phyloP scores from a whole-genome alignment of 768 basidiomycete species.

The Leccinum aurantiacum region DNA sequence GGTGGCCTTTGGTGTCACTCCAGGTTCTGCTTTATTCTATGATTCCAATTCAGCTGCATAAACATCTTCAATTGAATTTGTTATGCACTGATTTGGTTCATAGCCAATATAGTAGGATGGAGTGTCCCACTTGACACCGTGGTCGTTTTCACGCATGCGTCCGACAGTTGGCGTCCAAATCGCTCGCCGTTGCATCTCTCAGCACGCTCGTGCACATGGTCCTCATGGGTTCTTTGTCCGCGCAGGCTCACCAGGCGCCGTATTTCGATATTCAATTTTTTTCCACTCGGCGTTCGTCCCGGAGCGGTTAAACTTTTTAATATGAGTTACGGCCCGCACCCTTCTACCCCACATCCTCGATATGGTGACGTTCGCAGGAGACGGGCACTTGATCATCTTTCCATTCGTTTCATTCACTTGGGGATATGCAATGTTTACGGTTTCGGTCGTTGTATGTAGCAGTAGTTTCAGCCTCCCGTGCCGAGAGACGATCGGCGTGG shows the following conservation, averaged over 20 bases:
- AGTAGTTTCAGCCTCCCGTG: not conserved
- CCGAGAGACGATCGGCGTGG: not conserved
- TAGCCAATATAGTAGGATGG: slow-evolving; percentile 54
- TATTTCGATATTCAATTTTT: not conserved
- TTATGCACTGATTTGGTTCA: slow-evolving; percentile 48
- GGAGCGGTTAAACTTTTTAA: slow-evolving; percentile 27
- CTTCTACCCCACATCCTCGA: slow-evolving; percentile 18
- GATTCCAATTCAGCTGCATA: slow-evolving; percentile 37
- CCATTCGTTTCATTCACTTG: not conserved
- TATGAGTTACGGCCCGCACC: slow-evolving; percentile 22
- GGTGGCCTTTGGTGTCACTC: slow-evolving; percentile 34
- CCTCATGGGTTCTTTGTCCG: no score
- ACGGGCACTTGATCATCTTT: not conserved
- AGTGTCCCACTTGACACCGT: slow-evolving; percentile 36
- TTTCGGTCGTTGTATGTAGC: not conserved
- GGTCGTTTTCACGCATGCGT: slow-evolving; percentile 9
- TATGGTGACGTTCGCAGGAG: slow-evolving; percentile 3
- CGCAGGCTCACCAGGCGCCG: not conserved
- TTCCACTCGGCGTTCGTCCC: not conserved
- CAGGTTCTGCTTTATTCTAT: slow-evolving; percentile 33
- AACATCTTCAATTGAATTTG: slow-evolving; percentile 36
- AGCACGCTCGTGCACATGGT: not conserved
- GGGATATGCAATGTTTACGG: slow-evolving; percentile 1
- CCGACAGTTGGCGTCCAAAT: not conserved
- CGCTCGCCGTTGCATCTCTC: not conserved